Evolutionary conservation across 148 eudicot genomes (phyloP), one percentile per base, ranked within the genome.

Genomic region (Dysphania ambrosioides): DNA sequence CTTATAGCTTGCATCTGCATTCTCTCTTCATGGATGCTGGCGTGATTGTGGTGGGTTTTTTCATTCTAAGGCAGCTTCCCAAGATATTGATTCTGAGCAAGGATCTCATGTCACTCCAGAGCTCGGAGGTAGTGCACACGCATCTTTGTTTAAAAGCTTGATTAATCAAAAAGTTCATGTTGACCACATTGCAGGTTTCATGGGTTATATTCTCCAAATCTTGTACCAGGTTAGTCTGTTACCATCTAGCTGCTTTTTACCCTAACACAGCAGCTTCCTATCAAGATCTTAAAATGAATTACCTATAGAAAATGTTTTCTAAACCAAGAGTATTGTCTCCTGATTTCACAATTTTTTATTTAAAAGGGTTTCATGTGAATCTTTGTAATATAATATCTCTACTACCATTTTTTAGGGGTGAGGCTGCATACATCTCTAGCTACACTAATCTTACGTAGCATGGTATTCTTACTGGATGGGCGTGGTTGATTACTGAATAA

Each of bases 1-100:
- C 36, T 49, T 86, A 85, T 81, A 95, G 97, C 82, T 95, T 81
- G 99, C 87, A 34, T 85, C 91, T 62, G 72, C 82, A 68, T 83
- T 86, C 76, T 95, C 99, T 76, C 41, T 89, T 47, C 80, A 82
- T 68, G 96, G 96, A 59, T 84, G 84, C 74, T 83, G 78, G 73
- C 77, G 68, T 73, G 31, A 60, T 68, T 26, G 61, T 47, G 70
- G 76, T 11, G 80, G 77, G 68, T 84, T 31, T 70, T 75, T 81
- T 72, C 83, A 60, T 47, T 57, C 41, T 41, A 80, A 74, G 63
- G 70, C 44, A 55, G 41, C 63, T 78, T 51, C 56, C 42, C 81
- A 68, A 29, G 53, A 6, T 82, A 58, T 58, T 67, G 90, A 90
- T 65, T 35, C 83, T 47, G 92, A 95, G 58, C 78, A 30, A 62